Conservation (phyloP, 1,284 basidiomycete genomes). For the Termitomyces sp. region DNA sequence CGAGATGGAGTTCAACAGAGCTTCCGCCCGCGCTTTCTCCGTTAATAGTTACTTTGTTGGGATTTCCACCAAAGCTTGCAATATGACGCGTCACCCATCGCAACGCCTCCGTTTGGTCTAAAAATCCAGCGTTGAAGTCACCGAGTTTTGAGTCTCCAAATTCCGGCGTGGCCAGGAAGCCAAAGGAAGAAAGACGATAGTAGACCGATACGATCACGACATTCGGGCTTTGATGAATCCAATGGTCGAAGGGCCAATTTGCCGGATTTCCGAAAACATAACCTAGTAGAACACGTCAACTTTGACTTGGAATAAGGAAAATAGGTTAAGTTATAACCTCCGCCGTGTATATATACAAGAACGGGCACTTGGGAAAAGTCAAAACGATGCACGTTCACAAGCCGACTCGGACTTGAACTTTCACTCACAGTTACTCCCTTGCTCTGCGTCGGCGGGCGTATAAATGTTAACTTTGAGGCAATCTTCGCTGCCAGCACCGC, state of each 20-base stretch:
- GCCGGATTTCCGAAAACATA: conserved; percentile 54
- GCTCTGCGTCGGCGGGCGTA: conserved; percentile 40
- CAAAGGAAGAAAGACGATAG: conserved; percentile 50
- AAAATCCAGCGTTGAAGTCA: conserved; percentile 57
- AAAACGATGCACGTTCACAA: background rate
- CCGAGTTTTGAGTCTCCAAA: conserved; percentile 37
- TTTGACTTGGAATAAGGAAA: conserved; percentile 4
- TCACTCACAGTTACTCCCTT: conserved; percentile 37
- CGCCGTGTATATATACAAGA: conserved; percentile 64
- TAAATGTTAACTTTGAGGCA: conserved; percentile 54
- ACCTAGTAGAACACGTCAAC: conserved; percentile 26
- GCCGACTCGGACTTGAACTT: background rate
- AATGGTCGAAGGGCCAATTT: conserved; percentile 51
- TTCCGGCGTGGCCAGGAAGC: conserved; percentile 46
- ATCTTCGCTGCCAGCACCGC: conserved; percentile 59
- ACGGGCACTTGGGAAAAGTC: conserved; percentile 44
- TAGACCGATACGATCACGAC: conserved; percentile 52
- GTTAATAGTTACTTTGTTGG: conserved; percentile 50
- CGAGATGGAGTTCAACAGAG: conserved; percentile 51
- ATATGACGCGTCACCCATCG: conserved; percentile 62
- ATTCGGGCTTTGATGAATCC: conserved; percentile 46
- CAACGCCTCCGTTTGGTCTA: conserved; percentile 57
- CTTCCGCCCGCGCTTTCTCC: conserved; percentile 60
- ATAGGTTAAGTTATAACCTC: conserved; percentile 32
- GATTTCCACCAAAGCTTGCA: conserved; percentile 58